A percentile compares a stretch with the other conserved stretches of the same genome.
These are phyloP conservation scores for Exsudoporus frostii DNA, from an alignment of 768 basidiomycete species.

Conservation along the genomic window DNA sequence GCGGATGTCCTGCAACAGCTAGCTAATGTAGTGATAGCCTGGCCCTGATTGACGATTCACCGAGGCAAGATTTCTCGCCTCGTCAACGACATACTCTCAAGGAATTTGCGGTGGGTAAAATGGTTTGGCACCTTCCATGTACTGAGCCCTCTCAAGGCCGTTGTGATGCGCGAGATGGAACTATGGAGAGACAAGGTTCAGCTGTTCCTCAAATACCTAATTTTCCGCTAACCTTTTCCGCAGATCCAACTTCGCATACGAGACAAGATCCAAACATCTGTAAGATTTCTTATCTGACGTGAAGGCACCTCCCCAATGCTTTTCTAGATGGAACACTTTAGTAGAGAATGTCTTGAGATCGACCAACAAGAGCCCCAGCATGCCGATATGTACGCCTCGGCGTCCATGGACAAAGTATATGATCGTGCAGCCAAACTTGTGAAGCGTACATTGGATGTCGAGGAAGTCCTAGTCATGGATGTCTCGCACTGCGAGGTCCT, in stretches of 20 bases:
- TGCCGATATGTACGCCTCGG: slow-evolving; percentile 24
- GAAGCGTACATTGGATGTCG: slow-evolving; percentile 85
- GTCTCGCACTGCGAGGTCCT: slow-evolving; percentile 87
- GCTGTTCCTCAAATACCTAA: not conserved
- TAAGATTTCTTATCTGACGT: slow-evolving; percentile 31
- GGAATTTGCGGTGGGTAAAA: slow-evolving; percentile 71
- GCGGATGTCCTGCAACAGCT: not conserved
- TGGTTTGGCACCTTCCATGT: not conserved
- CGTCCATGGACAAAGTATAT: slow-evolving; percentile 85
- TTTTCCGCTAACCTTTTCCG: not conserved
- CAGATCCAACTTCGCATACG: slow-evolving; percentile 88
- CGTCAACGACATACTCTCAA: slow-evolving; percentile 89
- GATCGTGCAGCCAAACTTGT: slow-evolving; percentile 88
- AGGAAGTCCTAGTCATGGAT: slow-evolving; percentile 90
- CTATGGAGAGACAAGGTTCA: slow-evolving; percentile 88
- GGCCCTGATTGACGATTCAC: slow-evolving; percentile 80
- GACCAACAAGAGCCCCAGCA: slow-evolving; percentile 45
- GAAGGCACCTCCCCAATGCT: not conserved
- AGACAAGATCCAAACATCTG: slow-evolving; percentile 88
- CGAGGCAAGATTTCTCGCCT: slow-evolving; percentile 81
- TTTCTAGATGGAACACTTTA: slow-evolving; percentile 88
- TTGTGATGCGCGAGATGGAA: slow-evolving; percentile 94
- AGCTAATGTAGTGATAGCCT: slow-evolving; percentile 43
- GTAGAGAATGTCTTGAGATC: slow-evolving; percentile 90
- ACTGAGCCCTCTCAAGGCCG: slow-evolving; percentile 43